Base-by-base conservation (phyloP, 257 asterid genomes). In the Solanum raphanifolium region DNA sequence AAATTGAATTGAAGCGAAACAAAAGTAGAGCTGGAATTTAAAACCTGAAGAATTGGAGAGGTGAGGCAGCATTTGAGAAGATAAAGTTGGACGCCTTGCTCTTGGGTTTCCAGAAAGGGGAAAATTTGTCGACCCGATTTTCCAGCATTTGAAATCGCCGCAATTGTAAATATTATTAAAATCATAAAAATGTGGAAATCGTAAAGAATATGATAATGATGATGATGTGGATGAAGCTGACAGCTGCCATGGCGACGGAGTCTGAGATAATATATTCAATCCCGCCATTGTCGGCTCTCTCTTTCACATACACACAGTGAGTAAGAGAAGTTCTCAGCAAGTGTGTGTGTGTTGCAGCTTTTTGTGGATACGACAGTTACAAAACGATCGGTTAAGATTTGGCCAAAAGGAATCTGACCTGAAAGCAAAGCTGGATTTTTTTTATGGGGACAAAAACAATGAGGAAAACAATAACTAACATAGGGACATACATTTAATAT, bases 251-350 rank as follows among this genome's bases (percentile, higher is more conserved):
- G 94, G 86, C 32, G 78, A 90, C 69, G 92, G 71, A 39, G 94
- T 91, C 90, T 92, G 94, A 87, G 94, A 93, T 60, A 92, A 83
- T 81, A 92, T 91, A 86, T 93, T 93, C 90, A 92, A 85, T 72
- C 91, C 97, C 90, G 96, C 97, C 99, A 94, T 96, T 89, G 92
- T 87, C 92, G 88, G n/a, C 27, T 11, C 31, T 66, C 29, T 48
- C 83, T 88, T 62, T 39, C 87, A n/a, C 35, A 55, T 55, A 8
- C 16, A 52, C 68, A 48, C 12, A 82, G 12, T 46, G 43, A 29
- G 60, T 7, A 29, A 25, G 43, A 29, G 29, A 48, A 23, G 13
- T 6, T 66, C 35, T 66, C 6, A 29, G 25, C 66, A 62, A 20
- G 46, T 38, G 71, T 55, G 31, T 46, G 66, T 71, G 69, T 66